Evolutionary conservation across 2,329 filamentous ascomycete genomes (phyloP), one percentile per base, ranked within the genome.

Genomic region (Chrysoporthe cubensis): DNA sequence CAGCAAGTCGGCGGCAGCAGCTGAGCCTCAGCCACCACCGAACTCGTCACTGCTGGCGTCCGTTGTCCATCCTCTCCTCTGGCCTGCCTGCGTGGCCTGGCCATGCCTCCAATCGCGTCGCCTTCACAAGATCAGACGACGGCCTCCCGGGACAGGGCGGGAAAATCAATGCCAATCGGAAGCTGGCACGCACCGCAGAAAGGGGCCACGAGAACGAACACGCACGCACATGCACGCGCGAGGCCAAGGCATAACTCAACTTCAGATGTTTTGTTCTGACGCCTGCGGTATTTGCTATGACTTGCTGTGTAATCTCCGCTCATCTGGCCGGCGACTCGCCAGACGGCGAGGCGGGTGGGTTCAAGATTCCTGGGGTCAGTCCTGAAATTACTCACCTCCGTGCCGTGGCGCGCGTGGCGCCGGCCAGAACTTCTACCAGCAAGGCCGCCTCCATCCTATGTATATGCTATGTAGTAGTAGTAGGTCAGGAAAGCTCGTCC

Each of bases 191-290:
- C 21, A 32, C 21, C 14, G 14, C 50, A 54, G 11, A 21, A 32
- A 54, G 50, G 32, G 32, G 32, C 54, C 13, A 16, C 32, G 32
- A 57, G 40, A 9, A 40, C 14, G 16, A n/a, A 40, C 16, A 40
- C 54, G 34, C 50, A 54, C 50, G 46, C 18, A n/a, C 44, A 4
- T n/a, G n/a, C 21, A 11, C 48, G 52, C 52, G 34, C 54, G 18
- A 57, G 14, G 34, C 34, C 54, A 57, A 57, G 16, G 14, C 54
- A 57, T 14, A 11, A 57, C 37, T 40, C 6, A 9, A 40, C 32
- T 57, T 57, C 54, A 57, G 54, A 40, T 57, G 54, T 34, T 57
- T 40, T 40, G 54, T 34, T 57, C 54, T 57, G 34, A 16, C 54
- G 34, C 16, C 18, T 18, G 13, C 54, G 26, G 26, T 18, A 18